Evolutionary conservation across 768 basidiomycete genomes (phyloP).

Genomic region (Auriscalpium vulgare): DNA sequence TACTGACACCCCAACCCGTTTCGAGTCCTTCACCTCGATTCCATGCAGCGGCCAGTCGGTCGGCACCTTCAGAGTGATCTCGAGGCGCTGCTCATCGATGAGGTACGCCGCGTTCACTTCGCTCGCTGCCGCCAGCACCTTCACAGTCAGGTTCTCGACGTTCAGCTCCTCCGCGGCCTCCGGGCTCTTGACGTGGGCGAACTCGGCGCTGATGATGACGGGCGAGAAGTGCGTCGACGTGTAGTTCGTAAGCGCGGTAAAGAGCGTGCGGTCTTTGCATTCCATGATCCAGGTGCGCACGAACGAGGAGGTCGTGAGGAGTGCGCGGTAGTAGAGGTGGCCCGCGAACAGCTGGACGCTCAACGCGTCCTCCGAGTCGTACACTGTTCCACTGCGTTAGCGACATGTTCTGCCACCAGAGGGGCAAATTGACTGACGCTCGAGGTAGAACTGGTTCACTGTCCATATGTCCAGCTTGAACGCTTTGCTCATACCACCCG

Average conservation of each 20-base stretch:
- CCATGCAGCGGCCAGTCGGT: conserved; percentile 83
- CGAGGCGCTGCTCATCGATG: conserved; percentile 91
- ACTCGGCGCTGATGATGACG: conserved; percentile 74
- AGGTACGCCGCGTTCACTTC: conserved; percentile 82
- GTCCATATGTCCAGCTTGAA: conserved; percentile 84
- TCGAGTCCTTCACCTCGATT: conserved; percentile 82
- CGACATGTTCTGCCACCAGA: neutral
- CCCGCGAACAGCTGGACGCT: conserved; percentile 66
- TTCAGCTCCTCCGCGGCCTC: conserved; percentile 44
- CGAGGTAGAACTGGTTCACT: conserved; percentile 75
- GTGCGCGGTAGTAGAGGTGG: conserved; percentile 82
- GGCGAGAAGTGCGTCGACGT: conserved; percentile 86
- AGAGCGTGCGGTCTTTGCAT: conserved; percentile 84
- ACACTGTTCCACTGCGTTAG: conserved; percentile 34
- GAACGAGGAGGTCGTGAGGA: conserved; percentile 77
- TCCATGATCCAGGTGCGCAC: conserved; percentile 81
- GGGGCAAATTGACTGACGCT: conserved; percentile 38
- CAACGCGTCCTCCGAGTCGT: conserved; percentile 42
- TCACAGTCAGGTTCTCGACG: conserved; percentile 76
- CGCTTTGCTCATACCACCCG: conserved; percentile 52
- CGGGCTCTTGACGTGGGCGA: conserved; percentile 61
- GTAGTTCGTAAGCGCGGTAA: conserved; percentile 64
- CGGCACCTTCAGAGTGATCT: conserved; percentile 82
- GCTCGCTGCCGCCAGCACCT: conserved; percentile 60
- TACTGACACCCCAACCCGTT: conserved; percentile 82